Percentiles rank a stretch among this genome's conserved stretches.
Evolutionary conservation across 805 yeast species (phyloP).

Genomic region (Myxozyma udenii): DNA sequence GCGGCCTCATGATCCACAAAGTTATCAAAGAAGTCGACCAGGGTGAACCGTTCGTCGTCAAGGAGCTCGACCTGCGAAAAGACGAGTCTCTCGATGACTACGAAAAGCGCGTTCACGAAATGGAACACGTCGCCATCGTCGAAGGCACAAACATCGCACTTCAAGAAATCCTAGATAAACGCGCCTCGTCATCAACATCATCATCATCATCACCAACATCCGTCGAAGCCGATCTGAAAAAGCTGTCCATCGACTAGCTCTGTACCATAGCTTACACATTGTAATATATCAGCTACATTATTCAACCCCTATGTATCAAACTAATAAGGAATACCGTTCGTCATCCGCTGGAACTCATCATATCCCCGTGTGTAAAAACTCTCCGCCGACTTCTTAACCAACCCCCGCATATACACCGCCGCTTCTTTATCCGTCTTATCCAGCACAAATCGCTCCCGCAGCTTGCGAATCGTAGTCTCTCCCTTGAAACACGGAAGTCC

Average conservation of each 20-base stretch:
- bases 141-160: conserved; percentile 77
- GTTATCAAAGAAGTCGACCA: conserved; percentile 95
- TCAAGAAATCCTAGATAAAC: conserved; percentile 26
- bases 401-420: conserved; percentile 65
- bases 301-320: no score
- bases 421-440: conserved; percentile 81
- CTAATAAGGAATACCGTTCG: conserved; percentile 83
- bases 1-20: conserved; percentile 95
- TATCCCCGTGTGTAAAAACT: conserved; percentile 89
- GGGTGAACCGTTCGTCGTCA: conserved; percentile 85
- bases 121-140: conserved; percentile 89
- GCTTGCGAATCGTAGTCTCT: conserved; percentile 68
- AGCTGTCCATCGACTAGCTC: no score
- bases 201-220: no score
- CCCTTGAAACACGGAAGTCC: conserved; percentile 45
- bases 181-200: no score
- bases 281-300: background rate
- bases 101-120: conserved; percentile 74
- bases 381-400: conserved; percentile 79
- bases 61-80: conserved; percentile 64
- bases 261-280: background rate
- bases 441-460: conserved; percentile 77
- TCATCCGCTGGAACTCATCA: conserved; percentile 93
- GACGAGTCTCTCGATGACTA: conserved; percentile 77
- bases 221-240: no score